A percentile compares a stretch with the other conserved stretches of the same genome.
Evolutionary conservation across 2,329 filamentous ascomycete species (phyloP).

Genomic region (Trichoderma brevicompactum): DNA sequence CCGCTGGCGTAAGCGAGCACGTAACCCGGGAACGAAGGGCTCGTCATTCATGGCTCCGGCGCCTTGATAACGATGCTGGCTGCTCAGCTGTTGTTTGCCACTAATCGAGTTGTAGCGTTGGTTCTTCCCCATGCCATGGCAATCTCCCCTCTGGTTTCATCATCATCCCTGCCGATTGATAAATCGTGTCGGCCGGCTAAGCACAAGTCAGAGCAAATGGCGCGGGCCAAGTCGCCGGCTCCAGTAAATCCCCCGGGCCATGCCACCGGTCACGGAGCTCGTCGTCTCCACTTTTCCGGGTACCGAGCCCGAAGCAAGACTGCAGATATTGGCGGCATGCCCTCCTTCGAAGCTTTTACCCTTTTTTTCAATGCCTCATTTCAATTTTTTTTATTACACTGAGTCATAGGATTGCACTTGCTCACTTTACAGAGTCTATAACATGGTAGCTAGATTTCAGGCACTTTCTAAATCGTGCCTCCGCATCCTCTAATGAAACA

Average conservation of each 20-base stretch:
- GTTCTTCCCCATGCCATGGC: too few species aligned
- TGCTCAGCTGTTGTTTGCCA: not conserved
- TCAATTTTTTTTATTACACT: not conserved
- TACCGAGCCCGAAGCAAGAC: constrained; percentile 18
- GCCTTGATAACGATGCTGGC: not conserved
- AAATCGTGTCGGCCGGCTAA: not conserved
- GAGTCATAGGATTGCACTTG: not conserved
- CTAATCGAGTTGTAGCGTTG: not conserved
- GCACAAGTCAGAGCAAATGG: not conserved
- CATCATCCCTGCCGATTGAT: not conserved
- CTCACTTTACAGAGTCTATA: constrained; percentile 11
- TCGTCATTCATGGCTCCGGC: constrained; percentile 5
- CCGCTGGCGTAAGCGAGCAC: constrained; percentile 27
- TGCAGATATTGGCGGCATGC: not conserved
- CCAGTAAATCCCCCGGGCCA: constrained; percentile 8
- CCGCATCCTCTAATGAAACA: not conserved
- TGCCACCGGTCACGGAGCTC: constrained; percentile 23
- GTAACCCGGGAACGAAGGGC: constrained; percentile 9
- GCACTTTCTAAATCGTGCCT: not conserved
- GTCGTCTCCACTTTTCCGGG: constrained; percentile 24
- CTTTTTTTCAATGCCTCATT: not conserved
- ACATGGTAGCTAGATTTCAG: constrained; percentile 10
- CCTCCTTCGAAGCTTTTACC: not conserved
- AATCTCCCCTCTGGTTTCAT: not conserved
- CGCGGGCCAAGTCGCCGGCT: constrained; percentile 1